A percentile compares a stretch with the other conserved stretches of the same genome.
These are phyloP conservation scores for Mariannaea sp. DNA, from an alignment of 2,329 filamentous ascomycete species.

Conservation along the genomic window DNA sequence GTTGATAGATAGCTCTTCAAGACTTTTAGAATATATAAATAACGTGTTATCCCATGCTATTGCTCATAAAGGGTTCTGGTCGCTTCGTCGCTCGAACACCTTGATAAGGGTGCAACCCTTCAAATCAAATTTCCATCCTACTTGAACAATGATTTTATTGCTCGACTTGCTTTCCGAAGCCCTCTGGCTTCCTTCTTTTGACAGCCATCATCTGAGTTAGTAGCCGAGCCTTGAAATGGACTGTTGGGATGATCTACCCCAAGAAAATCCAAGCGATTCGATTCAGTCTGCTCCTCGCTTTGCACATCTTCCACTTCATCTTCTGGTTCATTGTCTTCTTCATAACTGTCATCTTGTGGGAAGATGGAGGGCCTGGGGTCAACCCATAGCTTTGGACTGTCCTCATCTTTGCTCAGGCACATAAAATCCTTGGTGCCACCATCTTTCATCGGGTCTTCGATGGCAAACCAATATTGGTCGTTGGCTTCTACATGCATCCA, in stretches of 20 bases:
- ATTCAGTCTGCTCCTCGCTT: background rate
- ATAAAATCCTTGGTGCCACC: background rate
- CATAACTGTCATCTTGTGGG: background rate
- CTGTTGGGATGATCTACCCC: background rate
- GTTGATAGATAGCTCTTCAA: no score
- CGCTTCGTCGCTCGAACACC: no score
- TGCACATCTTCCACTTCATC: background rate
- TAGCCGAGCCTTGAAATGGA: background rate
- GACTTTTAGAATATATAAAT: no score
- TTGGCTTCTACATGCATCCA: conserved; percentile 8
- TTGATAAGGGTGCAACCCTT: no score
- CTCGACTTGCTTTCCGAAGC: background rate
- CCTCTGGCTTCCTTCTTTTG: background rate
- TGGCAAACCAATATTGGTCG: conserved; percentile 5
- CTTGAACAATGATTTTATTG: background rate
- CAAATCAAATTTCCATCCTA: no score
- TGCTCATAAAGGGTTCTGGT: no score
- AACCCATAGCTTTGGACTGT: background rate
- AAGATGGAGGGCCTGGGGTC: background rate
- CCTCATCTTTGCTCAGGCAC: background rate
- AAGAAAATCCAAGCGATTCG: background rate
- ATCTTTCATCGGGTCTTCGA: background rate
- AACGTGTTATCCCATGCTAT: no score
- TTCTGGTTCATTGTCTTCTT: background rate
- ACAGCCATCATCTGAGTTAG: background rate